Conservation (phyloP, 495 filamentous ascomycete genomes). For the Talaromyces ruber region DNA sequence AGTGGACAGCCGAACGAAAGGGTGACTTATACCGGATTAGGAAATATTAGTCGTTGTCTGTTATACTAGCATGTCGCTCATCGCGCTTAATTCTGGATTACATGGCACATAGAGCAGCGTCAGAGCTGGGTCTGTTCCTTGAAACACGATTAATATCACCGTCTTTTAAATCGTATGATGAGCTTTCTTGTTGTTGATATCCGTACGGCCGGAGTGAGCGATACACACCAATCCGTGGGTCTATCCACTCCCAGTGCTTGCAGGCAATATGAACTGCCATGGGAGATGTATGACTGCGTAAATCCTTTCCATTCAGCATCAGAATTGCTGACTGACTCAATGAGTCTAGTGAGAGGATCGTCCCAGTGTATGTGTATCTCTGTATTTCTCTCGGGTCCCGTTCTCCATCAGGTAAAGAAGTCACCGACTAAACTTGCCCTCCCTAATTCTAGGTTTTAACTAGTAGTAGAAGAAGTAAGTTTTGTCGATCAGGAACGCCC, state of each 20-base stretch:
- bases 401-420: neutral
- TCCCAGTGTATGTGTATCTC: too few relatives aligned
- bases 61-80: neutral
- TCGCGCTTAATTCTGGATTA: neutral
- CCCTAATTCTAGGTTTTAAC: neutral
- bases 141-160: neutral
- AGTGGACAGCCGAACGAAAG: neutral
- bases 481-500: neutral
- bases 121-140: neutral
- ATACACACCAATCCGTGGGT: neutral
- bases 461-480: neutral
- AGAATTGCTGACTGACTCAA: neutral
- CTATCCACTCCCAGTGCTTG: neutral
- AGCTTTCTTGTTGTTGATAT: neutral
- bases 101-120: neutral
- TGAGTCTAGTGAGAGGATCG: neutral
- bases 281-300: neutral
- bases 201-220: neutral
- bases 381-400: neutral
- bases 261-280: neutral
- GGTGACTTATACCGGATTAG: neutral
- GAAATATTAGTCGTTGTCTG: neutral
- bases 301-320: neutral
- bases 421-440: neutral
- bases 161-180: neutral